Conservation (phyloP, 1,284 basidiomycete genomes). For the Leccinum subspadiceum region DNA sequence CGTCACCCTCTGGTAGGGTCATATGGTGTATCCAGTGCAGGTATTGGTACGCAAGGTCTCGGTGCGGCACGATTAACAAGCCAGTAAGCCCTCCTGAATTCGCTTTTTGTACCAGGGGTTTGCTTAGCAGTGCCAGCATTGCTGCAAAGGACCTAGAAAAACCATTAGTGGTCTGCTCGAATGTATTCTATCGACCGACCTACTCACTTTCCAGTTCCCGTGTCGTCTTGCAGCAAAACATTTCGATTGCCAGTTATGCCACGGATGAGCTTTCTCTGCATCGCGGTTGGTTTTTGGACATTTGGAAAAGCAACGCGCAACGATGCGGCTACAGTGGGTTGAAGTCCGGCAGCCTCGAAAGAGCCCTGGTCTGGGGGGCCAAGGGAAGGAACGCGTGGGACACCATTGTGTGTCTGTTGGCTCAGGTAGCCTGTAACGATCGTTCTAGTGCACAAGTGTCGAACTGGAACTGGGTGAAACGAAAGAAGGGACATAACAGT, state of each 20-base stretch:
- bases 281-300: slow-evolving; percentile 54
- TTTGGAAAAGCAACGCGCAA: slow-evolving; percentile 61
- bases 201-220: slow-evolving; percentile 77
- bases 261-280: slow-evolving; percentile 60
- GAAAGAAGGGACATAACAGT: slow-evolving; percentile 24
- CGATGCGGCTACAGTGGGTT: slow-evolving; percentile 44
- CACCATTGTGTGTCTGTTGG: slow-evolving; percentile 16
- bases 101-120: slow-evolving; percentile 36
- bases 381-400: neutral
- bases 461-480: slow-evolving; percentile 3
- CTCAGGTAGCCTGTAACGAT: slow-evolving; percentile 17
- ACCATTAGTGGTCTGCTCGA: slow-evolving; percentile 1
- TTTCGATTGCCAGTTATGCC: slow-evolving; percentile 57
- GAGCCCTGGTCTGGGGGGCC: slow-evolving; percentile 19
- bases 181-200: neutral
- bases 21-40: slow-evolving; percentile 65
- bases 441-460: slow-evolving; percentile 18
- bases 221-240: slow-evolving; percentile 63
- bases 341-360: slow-evolving; percentile 54
- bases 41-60: slow-evolving; percentile 69
- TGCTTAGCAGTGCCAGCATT: slow-evolving; percentile 61
- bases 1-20: slow-evolving; percentile 33
- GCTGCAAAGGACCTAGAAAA: slow-evolving; percentile 66
- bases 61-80: slow-evolving; percentile 71
- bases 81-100: slow-evolving; percentile 38